A percentile compares a stretch with the other conserved stretches of the same genome.
Conservation (phyloP, 2,329 filamentous ascomycete genomes). For the Arachnopeziza araneosa region DNA sequence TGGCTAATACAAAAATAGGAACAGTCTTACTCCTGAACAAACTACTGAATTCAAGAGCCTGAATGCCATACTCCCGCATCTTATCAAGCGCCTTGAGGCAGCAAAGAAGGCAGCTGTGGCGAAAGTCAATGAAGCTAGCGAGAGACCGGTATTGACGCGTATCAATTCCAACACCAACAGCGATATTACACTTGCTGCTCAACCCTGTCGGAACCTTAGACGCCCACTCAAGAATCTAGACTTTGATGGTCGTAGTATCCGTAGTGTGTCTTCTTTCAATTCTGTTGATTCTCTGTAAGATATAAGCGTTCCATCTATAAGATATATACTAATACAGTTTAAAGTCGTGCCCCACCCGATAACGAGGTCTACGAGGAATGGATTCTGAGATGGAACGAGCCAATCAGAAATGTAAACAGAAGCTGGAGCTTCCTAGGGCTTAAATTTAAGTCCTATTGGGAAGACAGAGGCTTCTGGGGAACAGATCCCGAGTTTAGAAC, state of each 20-base stretch:
- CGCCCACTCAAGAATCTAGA: constrained; percentile 6
- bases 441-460: constrained; percentile 10
- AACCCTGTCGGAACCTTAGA: not conserved
- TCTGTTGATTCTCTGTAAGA: not conserved
- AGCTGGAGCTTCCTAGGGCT: constrained; percentile 11
- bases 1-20: not conserved
- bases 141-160: not conserved
- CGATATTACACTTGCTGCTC: constrained; percentile 7
- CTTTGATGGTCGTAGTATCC: constrained; percentile 3
- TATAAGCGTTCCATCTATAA: not conserved
- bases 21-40: constrained; percentile 3
- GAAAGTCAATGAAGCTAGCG: not conserved
- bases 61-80: constrained; percentile 6
- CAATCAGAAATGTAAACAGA: constrained; percentile 1
- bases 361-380: constrained; percentile 15
- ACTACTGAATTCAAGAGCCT: constrained; percentile 8
- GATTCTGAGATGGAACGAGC: constrained; percentile 7
- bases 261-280: not conserved
- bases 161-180: constrained; percentile 6
- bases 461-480: constrained; percentile 10
- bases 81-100: constrained; percentile 8
- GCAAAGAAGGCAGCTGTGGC: constrained; percentile 3
- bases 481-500: constrained; percentile 10
- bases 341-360: not conserved
- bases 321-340: not conserved